A percentile compares a stretch with the other conserved stretches of the same genome.
Conservation (phyloP, 2,329 filamentous ascomycete species). For the Aspergillus unguis region DNA sequence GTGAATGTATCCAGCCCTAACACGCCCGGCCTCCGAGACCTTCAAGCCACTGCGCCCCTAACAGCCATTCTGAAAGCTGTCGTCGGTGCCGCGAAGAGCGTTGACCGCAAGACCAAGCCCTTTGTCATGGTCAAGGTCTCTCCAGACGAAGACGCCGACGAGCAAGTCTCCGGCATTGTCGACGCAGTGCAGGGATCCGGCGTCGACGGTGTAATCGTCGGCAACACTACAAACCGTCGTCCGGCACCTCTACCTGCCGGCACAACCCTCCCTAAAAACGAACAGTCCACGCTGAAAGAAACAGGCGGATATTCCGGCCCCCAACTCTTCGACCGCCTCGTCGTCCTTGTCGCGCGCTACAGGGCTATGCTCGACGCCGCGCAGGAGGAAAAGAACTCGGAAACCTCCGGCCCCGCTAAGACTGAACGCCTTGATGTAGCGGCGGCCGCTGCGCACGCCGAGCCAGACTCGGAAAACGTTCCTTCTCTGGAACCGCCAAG, state of each 20-base stretch:
- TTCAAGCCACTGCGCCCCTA: constrained; percentile 81
- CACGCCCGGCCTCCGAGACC: constrained; percentile 80
- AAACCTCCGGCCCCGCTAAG: constrained; percentile 13
- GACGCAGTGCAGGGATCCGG: constrained; percentile 78
- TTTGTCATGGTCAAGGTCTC: constrained; percentile 97
- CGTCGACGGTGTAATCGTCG: constrained; percentile 93
- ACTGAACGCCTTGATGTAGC: neutral
- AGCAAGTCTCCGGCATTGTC: constrained; percentile 83
- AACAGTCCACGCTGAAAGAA: constrained; percentile 67
- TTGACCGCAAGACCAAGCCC: constrained; percentile 68
- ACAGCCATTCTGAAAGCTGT: constrained; percentile 78
- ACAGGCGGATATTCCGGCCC: constrained; percentile 89
- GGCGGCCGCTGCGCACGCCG: constrained; percentile 14
- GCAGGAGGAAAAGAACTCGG: constrained; percentile 23
- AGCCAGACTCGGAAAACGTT: constrained; percentile 22
- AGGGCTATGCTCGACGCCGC: constrained; percentile 62
- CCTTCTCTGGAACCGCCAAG: constrained; percentile 18
- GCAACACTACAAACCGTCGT: constrained; percentile 89
- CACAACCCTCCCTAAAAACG: constrained; percentile 61
- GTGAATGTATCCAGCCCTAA: constrained; percentile 98
- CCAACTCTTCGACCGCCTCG: constrained; percentile 76
- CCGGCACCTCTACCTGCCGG: constrained; percentile 67
- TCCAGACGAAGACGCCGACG: constrained; percentile 83
- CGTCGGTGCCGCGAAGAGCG: constrained; percentile 69
- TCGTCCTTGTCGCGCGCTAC: constrained; percentile 76